Conservation (phyloP, 805 yeast species). For the Wickerhamomyces bisporus region DNA sequence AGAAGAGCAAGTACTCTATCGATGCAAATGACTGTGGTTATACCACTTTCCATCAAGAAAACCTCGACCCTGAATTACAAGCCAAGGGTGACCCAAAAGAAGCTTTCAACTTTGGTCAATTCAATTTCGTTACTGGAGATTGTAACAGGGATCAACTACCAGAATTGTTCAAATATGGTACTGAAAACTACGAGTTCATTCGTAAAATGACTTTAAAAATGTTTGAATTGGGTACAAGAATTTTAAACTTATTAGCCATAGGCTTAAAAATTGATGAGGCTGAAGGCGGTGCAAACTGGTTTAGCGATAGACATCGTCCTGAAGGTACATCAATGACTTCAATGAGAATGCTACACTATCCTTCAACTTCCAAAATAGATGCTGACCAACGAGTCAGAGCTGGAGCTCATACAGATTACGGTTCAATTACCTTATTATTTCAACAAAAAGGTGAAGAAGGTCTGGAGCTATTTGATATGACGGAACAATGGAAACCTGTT, state of each 20-base stretch:
- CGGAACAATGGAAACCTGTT: slow-evolving; percentile 58
- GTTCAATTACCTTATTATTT: slow-evolving; percentile 66
- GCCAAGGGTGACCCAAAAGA: slow-evolving; percentile 56
- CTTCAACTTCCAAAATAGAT: slow-evolving; percentile 33
- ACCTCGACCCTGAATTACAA: slow-evolving; percentile 24
- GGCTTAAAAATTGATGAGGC: slow-evolving; percentile 57
- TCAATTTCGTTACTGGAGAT: slow-evolving; percentile 46
- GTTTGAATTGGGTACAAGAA: slow-evolving; percentile 40
- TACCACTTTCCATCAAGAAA: slow-evolving; percentile 50
- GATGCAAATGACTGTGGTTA: slow-evolving; percentile 57
- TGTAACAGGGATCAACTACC: slow-evolving; percentile 42
- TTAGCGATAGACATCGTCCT: slow-evolving; percentile 52
- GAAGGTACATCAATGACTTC: slow-evolving; percentile 54
- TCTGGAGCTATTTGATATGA: slow-evolving; percentile 55
- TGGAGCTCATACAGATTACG: slow-evolving; percentile 87
- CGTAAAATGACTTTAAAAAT: slow-evolving; percentile 39
- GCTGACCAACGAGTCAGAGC: slow-evolving; percentile 61
- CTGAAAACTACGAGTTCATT: slow-evolving; percentile 36
- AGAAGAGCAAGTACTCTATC: slow-evolving; percentile 47
- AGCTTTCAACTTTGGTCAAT: slow-evolving; percentile 61
- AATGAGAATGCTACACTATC: slow-evolving; percentile 68
- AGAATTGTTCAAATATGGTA: slow-evolving; percentile 38
- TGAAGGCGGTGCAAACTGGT: slow-evolving; percentile 55
- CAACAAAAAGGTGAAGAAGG: slow-evolving; percentile 72
- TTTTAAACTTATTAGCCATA: slow-evolving; percentile 53